Base-by-base conservation (phyloP, 1,284 basidiomycete species). In the Irpex sp. region DNA sequence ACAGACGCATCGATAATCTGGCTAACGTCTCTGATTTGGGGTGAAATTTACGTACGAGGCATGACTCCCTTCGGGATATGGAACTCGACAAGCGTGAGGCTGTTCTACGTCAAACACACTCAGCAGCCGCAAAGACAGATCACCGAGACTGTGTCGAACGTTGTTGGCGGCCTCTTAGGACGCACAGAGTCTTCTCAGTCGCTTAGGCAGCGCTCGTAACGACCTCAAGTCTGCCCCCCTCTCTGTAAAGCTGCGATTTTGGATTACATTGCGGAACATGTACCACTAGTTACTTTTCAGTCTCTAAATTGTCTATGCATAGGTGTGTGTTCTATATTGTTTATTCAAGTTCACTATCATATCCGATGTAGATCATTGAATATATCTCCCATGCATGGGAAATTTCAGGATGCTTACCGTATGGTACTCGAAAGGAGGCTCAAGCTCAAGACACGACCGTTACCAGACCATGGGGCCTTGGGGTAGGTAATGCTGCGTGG, bases 11-110 rank as follows among this genome's bases (percentile, higher is more conserved):
- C 93, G 3, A 82, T 90, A 61, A 84, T 96, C 9, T 97, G 95
- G 95, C 81, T 96, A 56, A 93, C 93, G 7, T 93, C 91, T 0
- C 77, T 97, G 59, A 87, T 96, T 40, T 97, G 95, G 94, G 95
- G 95, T 52, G 93, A 96, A 72, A 86, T 96, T 21, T 97, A 96
- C 72, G 90, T 97, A n/a, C 88, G 88, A 48, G 89, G 88, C 6
- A 89, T 95, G 84, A 86, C 88, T 1, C 89, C 89, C 4, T 78
- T 94, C 37, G 93, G 92, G 5, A 86, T 94, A 47, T 96, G 94
- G 94, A 92, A 91, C 68, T 86, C 87, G 52, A 96, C 94, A 8
- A 89, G 87, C 54, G 92, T 96, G 17, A 86, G 92, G 31, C 76
- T 97, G 58, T 97, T 97, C 78, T 87, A 93, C 60, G 91, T 97